Conservation (phyloP, 192 early-diverging fungal genomes). For the Coemansia pectinata region DNA sequence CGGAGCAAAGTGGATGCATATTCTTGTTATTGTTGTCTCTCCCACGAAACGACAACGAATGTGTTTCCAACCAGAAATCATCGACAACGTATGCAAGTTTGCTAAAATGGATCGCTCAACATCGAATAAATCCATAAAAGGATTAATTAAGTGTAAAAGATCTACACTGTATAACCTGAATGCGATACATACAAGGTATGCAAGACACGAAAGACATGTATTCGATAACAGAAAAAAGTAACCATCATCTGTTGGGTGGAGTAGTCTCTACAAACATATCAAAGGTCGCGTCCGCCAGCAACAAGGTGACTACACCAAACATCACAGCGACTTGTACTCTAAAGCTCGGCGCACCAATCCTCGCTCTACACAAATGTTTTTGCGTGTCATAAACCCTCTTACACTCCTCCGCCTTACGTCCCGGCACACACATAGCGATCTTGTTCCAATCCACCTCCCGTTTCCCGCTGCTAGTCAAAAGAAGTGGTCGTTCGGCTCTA, state of each 20-base stretch:
- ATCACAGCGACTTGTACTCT: background rate
- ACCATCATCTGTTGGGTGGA: background rate
- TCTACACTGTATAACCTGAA: too few relatives aligned
- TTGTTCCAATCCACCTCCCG: constrained; percentile 5
- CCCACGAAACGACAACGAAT: background rate
- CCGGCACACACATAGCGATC: background rate
- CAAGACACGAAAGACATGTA: background rate
- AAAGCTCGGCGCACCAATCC: background rate
- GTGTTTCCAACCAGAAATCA: background rate
- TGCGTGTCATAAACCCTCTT: constrained; percentile 15
- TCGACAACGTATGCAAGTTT: background rate
- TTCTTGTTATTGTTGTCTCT: background rate
- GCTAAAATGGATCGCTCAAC: background rate
- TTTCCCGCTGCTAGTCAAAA: background rate
- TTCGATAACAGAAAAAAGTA: background rate
- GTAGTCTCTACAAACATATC: background rate
- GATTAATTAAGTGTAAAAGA: constrained; percentile 12
- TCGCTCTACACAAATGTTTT: constrained; percentile 14
- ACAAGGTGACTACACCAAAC: background rate
- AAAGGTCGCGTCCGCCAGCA: background rate
- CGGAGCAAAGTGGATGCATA: background rate
- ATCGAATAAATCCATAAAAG: constrained; percentile 19
- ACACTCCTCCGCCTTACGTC: constrained; percentile 15
- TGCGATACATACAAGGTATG: too few relatives aligned
- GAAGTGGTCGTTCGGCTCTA: background rate